Percentiles rank a stretch among this genome's conserved stretches.
phyloP scores from a whole-genome alignment of 805 yeast genomes.

The Wickerhamomyces hampshirensis region DNA sequence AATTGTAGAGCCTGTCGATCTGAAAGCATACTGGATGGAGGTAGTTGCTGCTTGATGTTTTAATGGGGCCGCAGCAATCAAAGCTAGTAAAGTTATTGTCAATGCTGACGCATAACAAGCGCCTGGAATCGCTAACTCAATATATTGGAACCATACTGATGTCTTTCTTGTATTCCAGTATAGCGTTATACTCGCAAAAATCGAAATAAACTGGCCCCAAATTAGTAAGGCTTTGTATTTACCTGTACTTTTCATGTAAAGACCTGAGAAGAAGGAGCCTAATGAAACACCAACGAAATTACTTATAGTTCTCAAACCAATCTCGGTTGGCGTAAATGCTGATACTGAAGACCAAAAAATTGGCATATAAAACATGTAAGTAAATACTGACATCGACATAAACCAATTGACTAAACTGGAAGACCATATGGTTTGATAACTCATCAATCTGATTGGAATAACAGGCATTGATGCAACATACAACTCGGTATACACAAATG shows the following conservation, averaged over 20 bases:
- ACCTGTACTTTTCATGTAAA: constrained; percentile 64
- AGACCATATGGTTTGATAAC: constrained; percentile 54
- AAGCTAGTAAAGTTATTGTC: constrained; percentile 67
- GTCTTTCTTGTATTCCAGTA: constrained; percentile 22
- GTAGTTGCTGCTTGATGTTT: constrained; percentile 80
- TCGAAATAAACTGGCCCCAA: constrained; percentile 35
- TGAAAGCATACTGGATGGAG: constrained; percentile 82
- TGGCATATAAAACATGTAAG: constrained; percentile 67
- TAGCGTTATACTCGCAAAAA: constrained; percentile 41
- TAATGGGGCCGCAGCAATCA: constrained; percentile 69
- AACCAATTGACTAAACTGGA: constrained; percentile 65
- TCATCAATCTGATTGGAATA: constrained; percentile 52
- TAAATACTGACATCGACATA: constrained; percentile 60
- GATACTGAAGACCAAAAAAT: constrained; percentile 55
- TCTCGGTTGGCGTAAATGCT: constrained; percentile 47
- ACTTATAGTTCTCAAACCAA: constrained; percentile 49
- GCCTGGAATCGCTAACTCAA: constrained; percentile 50
- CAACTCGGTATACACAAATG: constrained; percentile 42
- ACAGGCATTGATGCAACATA: constrained; percentile 51
- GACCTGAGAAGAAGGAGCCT: constrained; percentile 66
- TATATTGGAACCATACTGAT: constrained; percentile 35
- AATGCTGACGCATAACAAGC: constrained; percentile 61
- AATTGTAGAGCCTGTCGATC: constrained; percentile 82
- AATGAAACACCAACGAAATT: constrained; percentile 64
- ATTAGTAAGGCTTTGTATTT: constrained; percentile 49